Evolutionary conservation across 441 rosid species (phyloP).

Genomic region (Eugenia klotzschiana): DNA sequence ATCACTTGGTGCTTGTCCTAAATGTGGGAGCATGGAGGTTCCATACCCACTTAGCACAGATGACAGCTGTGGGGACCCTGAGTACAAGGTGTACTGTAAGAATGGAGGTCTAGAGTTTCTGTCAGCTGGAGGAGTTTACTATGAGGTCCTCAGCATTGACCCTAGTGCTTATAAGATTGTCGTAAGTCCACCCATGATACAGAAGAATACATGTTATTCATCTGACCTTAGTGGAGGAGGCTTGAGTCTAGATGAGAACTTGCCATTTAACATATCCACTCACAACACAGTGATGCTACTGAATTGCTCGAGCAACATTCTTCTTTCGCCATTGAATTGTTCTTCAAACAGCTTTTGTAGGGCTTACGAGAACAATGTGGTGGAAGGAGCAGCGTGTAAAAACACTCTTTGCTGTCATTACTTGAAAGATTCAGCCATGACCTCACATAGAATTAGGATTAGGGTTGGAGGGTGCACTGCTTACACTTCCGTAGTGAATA

Average conservation of each 20-base stretch:
- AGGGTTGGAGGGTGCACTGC: constrained; percentile 46
- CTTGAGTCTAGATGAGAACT: constrained; percentile 23
- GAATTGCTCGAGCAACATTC: constrained; percentile 30
- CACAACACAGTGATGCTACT: constrained; percentile 44
- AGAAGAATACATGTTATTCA: constrained; percentile 21
- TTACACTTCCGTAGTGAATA: constrained; percentile 29
- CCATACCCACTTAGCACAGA: constrained; percentile 49
- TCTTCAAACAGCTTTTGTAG: constrained; percentile 29
- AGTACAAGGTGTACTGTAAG: constrained; percentile 33
- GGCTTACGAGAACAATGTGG: constrained; percentile 16
- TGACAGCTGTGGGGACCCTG: constrained; percentile 35
- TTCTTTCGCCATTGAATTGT: constrained; percentile 37
- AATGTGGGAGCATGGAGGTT: constrained; percentile 35
- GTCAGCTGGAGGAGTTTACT: constrained; percentile 21
- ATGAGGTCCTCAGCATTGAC: constrained; percentile 30
- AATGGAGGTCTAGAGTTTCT: constrained; percentile 20
- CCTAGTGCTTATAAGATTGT: constrained; percentile 22
- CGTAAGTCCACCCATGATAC: constrained; percentile 29
- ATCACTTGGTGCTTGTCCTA: constrained; percentile 21
- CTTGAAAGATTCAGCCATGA: constrained; percentile 46
- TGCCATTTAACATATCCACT: constrained; percentile 41
- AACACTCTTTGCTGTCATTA: constrained; percentile 46
- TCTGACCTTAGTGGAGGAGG: constrained; percentile 40
- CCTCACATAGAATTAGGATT: constrained; percentile 30
- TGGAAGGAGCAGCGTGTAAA: constrained; percentile 18